Base-by-base conservation (phyloP, 345 rosid genomes). In the Viola odorata region DNA sequence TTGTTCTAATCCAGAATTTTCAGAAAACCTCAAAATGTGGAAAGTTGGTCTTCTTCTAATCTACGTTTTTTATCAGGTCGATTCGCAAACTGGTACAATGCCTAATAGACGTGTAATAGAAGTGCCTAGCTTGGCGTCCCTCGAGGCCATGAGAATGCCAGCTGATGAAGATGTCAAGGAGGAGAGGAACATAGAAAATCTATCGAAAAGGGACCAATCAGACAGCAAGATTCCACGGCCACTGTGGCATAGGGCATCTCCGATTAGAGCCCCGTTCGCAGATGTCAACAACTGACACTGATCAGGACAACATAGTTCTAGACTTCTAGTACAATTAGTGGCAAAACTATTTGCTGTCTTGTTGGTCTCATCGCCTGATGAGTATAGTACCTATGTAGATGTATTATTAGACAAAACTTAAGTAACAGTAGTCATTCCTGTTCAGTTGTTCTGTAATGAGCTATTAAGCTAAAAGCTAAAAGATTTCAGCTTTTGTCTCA, bases 41-140 rank as follows among this genome's bases (percentile, higher is more conserved):
- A 10, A 50, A n/a, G 23, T 50, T 14, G 32, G 54, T 50, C 54
- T 50, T 50, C 17, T n/a, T 17, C 13, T 53, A 11, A 17, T 11
- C 32, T 6, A 17, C 38, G 5, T 38, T n/a, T n/a, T 14, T 51
- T 6, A 58, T 45, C 81, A 89, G 95, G 83, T 87, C 55, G 96
- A 87, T 70, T 71, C 80, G 60, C 71, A 66, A 15, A 74, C 77
- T 8, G 60, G 69, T 54, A 50, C 80, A 58, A 76, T 75, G 13
- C 91, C 89, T 11, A 76, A 80, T 73, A 87, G 76, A 71, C 79
- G 82, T 53, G 68, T 13, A 8, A 79, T 84, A 53, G 8, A 32
- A n/a, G 89, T 85, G 54, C 96, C 98, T 2, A 84, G 86, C 80
- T 57, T 82, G 68, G 77, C 73, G 8, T 83, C 89, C 60, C 87